phyloP scores from a whole-genome alignment of 148 eudicot genomes.

The Talinum fruticosum region DNA sequence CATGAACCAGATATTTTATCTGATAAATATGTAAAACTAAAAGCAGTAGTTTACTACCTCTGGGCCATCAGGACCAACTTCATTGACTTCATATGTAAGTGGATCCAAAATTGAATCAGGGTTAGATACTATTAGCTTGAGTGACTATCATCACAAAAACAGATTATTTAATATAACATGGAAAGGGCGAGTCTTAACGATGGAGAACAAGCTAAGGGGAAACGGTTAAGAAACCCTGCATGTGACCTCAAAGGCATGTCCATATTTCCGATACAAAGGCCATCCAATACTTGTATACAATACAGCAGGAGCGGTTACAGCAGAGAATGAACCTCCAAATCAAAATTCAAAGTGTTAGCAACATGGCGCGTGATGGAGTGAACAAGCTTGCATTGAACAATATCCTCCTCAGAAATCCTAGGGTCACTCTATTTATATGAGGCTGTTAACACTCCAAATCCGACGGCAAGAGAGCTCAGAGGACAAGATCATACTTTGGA shows the following conservation, averaged over 20 bases:
- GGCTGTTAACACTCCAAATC: slow-evolving; percentile 79
- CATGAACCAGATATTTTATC: slow-evolving; percentile 2
- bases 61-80: slow-evolving; percentile 78
- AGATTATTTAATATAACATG: too few relatives aligned
- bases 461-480: slow-evolving; percentile 94
- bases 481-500: slow-evolving; percentile 92
- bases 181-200: too few relatives aligned
- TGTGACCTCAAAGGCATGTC: slow-evolving; percentile 96
- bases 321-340: slow-evolving; percentile 72
- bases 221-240: too few relatives aligned
- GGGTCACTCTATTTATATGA: slow-evolving; percentile 82
- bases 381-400: slow-evolving; percentile 80
- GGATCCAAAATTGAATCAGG: slow-evolving; percentile 83
- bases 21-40: too few relatives aligned
- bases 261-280: slow-evolving; percentile 91
- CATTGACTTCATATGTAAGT: slow-evolving; percentile 84
- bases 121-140: slow-evolving; percentile 71
- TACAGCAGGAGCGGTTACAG: slow-evolving; percentile 20
- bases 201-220: too few relatives aligned
- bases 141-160: slow-evolving; percentile 35
- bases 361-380: slow-evolving; percentile 98
- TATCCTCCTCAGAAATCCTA: slow-evolving; percentile 89
- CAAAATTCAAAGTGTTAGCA: slow-evolving; percentile 64
- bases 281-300: slow-evolving; percentile 83
- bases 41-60: slow-evolving; percentile 51